Evolutionary conservation across 2,329 filamentous ascomycete genomes (phyloP).

Genomic region (Pyrenophora teres): DNA sequence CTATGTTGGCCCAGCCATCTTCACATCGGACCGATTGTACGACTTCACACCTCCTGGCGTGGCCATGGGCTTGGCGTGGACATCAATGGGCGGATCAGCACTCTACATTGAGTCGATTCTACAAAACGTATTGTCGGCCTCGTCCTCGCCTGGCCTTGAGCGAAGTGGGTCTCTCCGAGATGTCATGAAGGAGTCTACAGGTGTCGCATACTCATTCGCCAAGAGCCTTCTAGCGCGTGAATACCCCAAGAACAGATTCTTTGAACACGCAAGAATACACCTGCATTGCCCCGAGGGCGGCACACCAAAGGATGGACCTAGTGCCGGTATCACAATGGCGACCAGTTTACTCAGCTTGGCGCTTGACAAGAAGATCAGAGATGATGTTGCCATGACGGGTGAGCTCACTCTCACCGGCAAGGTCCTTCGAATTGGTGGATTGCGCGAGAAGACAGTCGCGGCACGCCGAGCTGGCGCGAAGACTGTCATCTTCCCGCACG

Average conservation of each 20-base stretch:
- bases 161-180: slow-evolving; percentile 93
- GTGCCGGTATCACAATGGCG: slow-evolving; percentile 96
- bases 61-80: slow-evolving; percentile 98
- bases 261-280: slow-evolving; percentile 93
- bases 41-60: slow-evolving; percentile 92
- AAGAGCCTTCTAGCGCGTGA: slow-evolving; percentile 84
- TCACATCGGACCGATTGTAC: slow-evolving; percentile 93
- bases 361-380: slow-evolving; percentile 75
- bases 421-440: slow-evolving; percentile 88
- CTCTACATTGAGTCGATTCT: slow-evolving; percentile 97
- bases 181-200: slow-evolving; percentile 97
- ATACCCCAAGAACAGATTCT: slow-evolving; percentile 91
- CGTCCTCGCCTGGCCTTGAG: slow-evolving; percentile 78
- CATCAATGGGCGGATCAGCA: slow-evolving; percentile 92
- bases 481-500: slow-evolving; percentile 90
- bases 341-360: slow-evolving; percentile 86
- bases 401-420: slow-evolving; percentile 97
- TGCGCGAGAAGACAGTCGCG: slow-evolving; percentile 96
- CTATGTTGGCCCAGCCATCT: slow-evolving; percentile 93
- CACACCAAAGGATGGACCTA: slow-evolving; percentile 82
- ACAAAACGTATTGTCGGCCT: slow-evolving; percentile 75
- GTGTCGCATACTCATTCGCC: slow-evolving; percentile 93
- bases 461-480: slow-evolving; percentile 89
- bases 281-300: slow-evolving; percentile 96
- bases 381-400: slow-evolving; percentile 95